A percentile compares a stretch with the other conserved stretches of the same genome.
Conservation (phyloP, 768 basidiomycete genomes). For the Leccinellum rugosiceps region DNA sequence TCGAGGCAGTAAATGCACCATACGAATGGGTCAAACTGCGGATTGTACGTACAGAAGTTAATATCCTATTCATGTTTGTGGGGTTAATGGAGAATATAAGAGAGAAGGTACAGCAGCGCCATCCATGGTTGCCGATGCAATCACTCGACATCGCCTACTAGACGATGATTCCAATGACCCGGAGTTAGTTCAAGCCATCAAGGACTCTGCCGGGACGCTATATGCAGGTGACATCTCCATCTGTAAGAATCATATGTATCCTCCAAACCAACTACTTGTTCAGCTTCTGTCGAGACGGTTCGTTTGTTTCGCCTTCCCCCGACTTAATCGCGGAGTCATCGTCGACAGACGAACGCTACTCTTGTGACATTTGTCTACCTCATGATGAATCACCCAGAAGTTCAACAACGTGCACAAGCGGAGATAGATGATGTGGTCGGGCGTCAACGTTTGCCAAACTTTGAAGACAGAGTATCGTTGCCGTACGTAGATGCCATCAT, state of each 20-base stretch:
- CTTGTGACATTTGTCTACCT: constrained; percentile 28
- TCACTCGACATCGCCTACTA: not conserved
- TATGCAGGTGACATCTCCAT: constrained; percentile 15
- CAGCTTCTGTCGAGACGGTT: not conserved
- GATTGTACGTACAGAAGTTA: not conserved
- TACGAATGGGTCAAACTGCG: not conserved
- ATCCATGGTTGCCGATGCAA: constrained; percentile 2
- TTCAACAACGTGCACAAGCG: not conserved
- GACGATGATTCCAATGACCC: not conserved
- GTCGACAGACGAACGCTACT: constrained; percentile 22
- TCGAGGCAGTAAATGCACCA: not conserved
- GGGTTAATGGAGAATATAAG: not conserved
- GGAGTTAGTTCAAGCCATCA: not conserved
- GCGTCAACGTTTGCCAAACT: not conserved
- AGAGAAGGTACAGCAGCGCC: not conserved
- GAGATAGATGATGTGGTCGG: not conserved
- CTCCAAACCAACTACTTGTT: not conserved
- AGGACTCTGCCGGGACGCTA: constrained; percentile 3
- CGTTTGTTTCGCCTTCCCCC: not conserved
- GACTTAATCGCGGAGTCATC: not conserved
- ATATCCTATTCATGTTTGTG: not conserved
- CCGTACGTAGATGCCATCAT: not conserved
- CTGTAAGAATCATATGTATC: not conserved
- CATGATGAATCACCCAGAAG: constrained; percentile 28
- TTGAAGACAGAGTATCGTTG: not conserved